Percentiles rank a stretch among this genome's conserved stretches.
These are phyloP conservation scores for Zanthoxylum bungeanum DNA, from an alignment of 345 rosid genomes.

Conservation along the genomic window DNA sequence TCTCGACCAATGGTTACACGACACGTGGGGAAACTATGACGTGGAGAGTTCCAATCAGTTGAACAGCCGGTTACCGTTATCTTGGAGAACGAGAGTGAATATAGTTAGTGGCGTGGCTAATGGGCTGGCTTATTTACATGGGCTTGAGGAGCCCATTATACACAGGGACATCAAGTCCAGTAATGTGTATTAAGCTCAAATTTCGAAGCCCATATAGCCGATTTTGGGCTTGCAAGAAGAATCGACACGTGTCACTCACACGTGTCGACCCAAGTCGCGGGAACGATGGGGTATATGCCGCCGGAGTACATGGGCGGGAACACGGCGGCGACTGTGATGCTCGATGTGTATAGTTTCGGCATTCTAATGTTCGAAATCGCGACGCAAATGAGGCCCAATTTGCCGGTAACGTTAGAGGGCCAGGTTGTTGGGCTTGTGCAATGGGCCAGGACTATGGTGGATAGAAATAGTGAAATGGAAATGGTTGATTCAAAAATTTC, in stretches of 20 bases:
- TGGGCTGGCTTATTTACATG: constrained; percentile 71
- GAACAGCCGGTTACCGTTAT: constrained; percentile 21
- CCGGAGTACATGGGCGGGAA: constrained; percentile 85
- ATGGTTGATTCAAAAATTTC: constrained; percentile 41
- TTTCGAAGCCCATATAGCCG: constrained; percentile 71
- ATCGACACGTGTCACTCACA: constrained; percentile 53
- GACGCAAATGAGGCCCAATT: constrained; percentile 62
- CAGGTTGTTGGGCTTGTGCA: constrained; percentile 48
- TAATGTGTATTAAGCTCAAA: constrained; percentile 54
- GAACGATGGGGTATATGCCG: constrained; percentile 97
- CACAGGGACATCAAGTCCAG: constrained; percentile 90
- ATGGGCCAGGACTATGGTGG: constrained; percentile 53
- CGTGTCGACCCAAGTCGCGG: constrained; percentile 90
- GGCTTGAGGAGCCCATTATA: constrained; percentile 59
- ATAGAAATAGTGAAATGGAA: constrained; percentile 34
- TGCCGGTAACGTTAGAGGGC: constrained; percentile 32
- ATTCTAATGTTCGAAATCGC: constrained; percentile 73
- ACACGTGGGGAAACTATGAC: constrained; percentile 21
- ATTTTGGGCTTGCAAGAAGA: constrained; percentile 74
- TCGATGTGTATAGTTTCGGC: constrained; percentile 84
- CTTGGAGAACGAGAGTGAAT: constrained; percentile 57
- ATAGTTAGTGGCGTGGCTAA: constrained; percentile 56
- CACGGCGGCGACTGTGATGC: constrained; percentile 55
- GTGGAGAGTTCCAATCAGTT: constrained; percentile 5
- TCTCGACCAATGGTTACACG: constrained; percentile 79